These are phyloP conservation scores for Persicaria maculosa DNA, from an alignment of 148 eudicot species.

Conservation along the genomic window DNA sequence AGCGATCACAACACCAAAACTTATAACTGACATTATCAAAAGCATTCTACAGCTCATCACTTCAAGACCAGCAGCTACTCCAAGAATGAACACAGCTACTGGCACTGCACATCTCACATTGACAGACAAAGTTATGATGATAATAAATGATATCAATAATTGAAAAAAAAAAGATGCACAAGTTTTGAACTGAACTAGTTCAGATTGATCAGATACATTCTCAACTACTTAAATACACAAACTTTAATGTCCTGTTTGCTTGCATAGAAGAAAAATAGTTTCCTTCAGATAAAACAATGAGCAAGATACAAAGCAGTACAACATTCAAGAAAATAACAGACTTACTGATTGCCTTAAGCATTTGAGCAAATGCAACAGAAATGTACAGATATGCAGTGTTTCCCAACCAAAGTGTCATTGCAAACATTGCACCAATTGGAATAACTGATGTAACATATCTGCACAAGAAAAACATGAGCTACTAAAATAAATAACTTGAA, in stretches of 20 bases:
- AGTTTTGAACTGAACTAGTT: not conserved
- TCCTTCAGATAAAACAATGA: not conserved
- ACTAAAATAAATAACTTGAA: not conserved
- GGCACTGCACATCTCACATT: slow-evolving; percentile 53
- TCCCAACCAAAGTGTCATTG: slow-evolving; percentile 98
- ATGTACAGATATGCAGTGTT: slow-evolving; percentile 97
- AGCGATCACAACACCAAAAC: slow-evolving; percentile 89
- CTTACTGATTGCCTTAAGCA: slow-evolving; percentile 99
- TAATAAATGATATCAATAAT: not conserved
- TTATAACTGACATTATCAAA: slow-evolving; percentile 91
- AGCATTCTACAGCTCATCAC: slow-evolving; percentile 94
- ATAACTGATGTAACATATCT: slow-evolving; percentile 86
- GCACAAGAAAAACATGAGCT: slow-evolving; percentile 13
- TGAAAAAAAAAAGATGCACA: slow-evolving; percentile 2
- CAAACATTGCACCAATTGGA: slow-evolving; percentile 98
- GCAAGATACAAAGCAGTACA: not conserved
- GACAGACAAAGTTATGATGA: not conserved
- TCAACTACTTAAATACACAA: not conserved
- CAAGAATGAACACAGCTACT: slow-evolving; percentile 89
- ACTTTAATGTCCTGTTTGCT: not conserved
- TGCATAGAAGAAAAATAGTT: not conserved
- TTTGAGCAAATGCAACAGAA: slow-evolving; percentile 98
- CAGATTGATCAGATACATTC: slow-evolving; percentile 9
- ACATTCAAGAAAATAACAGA: slow-evolving; percentile 11
- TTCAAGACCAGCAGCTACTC: slow-evolving; percentile 96